Conservation (phyloP, 495 filamentous ascomycete species). For the Lasiosphaeria hispida region DNA sequence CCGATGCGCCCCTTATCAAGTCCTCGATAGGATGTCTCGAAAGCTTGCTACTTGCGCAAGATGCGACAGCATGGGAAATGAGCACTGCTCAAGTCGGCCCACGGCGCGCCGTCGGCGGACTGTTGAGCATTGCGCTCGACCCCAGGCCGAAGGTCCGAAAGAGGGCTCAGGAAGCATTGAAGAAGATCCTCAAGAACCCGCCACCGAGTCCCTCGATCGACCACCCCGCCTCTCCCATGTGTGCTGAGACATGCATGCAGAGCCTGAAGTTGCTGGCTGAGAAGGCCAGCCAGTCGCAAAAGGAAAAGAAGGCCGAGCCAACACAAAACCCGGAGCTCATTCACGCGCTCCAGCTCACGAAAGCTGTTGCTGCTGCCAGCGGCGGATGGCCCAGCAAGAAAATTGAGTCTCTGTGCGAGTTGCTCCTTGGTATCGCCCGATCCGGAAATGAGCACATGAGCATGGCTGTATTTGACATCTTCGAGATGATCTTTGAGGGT, state of each 20-base stretch:
- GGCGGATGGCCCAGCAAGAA: slow-evolving; percentile 97
- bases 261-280: slow-evolving; percentile 67
- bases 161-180: slow-evolving; percentile 85
- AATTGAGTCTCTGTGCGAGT: slow-evolving; percentile 85
- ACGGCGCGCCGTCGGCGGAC: slow-evolving; percentile 82
- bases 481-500: slow-evolving; percentile 90
- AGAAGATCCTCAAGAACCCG: slow-evolving; percentile 73
- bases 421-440: slow-evolving; percentile 80
- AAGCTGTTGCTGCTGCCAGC: slow-evolving; percentile 78
- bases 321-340: slow-evolving; percentile 80
- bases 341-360: slow-evolving; percentile 86
- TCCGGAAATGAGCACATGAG: slow-evolving; percentile 92
- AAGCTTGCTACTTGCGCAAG: slow-evolving; percentile 81
- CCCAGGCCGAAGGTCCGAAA: slow-evolving; percentile 93
- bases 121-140: slow-evolving; percentile 79
- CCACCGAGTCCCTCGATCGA: slow-evolving; percentile 89
- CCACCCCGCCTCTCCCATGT: slow-evolving; percentile 93
- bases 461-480: slow-evolving; percentile 92
- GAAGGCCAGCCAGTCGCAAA: slow-evolving; percentile 57
- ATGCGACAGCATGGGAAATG: slow-evolving; percentile 81
- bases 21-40: slow-evolving; percentile 93
- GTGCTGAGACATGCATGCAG: slow-evolving; percentile 81
- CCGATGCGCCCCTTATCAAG: slow-evolving; percentile 81
- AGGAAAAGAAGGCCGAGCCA: slow-evolving; percentile 60
- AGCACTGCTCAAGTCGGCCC: slow-evolving; percentile 80